Evolutionary conservation across 441 rosid genomes (phyloP).

Genomic region (Omphalea diandra): DNA sequence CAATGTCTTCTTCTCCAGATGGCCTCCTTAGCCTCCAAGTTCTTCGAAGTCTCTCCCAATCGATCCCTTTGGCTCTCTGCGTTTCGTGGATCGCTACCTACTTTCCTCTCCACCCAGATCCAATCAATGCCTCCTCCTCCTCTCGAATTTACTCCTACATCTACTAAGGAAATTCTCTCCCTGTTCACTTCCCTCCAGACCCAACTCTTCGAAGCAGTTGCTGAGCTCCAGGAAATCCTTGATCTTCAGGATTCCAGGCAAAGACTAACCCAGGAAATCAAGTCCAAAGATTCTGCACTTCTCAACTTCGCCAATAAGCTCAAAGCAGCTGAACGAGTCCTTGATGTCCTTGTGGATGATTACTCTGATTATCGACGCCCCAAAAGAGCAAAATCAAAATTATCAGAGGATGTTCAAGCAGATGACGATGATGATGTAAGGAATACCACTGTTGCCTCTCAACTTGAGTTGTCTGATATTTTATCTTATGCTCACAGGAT

Average conservation of each 20-base stretch:
- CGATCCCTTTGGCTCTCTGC: conserved; percentile 73
- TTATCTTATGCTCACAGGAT: conserved; percentile 82
- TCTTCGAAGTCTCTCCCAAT: conserved; percentile 70
- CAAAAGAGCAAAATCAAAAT: conserved; percentile 41
- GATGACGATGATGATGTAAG: conserved; percentile 25
- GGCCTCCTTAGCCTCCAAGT: conserved; percentile 69
- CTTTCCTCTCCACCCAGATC: conserved; percentile 60
- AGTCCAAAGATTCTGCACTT: conserved; percentile 49
- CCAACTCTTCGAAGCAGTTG: conserved; percentile 85
- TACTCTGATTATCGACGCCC: conserved; percentile 76
- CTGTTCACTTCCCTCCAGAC: conserved; percentile 70
- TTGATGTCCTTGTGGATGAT: conserved; percentile 81
- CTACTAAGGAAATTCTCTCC: conserved; percentile 62
- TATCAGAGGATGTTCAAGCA: conserved; percentile 28
- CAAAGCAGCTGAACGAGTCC: conserved; percentile 70
- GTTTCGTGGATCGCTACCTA: conserved; percentile 69
- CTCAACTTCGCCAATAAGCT: conserved; percentile 74
- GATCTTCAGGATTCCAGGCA: conserved; percentile 80
- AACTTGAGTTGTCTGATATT: conserved; percentile 63
- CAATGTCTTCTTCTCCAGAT: conserved; percentile 85
- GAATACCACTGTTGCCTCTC: conserved; percentile 71
- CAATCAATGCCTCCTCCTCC: conserved; percentile 48
- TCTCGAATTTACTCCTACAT: conserved; percentile 51
- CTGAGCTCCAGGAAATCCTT: conserved; percentile 87
- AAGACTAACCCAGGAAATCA: conserved; percentile 58